Base-by-base conservation (phyloP, 2,329 filamentous ascomycete genomes). In the Sporothrix inflata region DNA sequence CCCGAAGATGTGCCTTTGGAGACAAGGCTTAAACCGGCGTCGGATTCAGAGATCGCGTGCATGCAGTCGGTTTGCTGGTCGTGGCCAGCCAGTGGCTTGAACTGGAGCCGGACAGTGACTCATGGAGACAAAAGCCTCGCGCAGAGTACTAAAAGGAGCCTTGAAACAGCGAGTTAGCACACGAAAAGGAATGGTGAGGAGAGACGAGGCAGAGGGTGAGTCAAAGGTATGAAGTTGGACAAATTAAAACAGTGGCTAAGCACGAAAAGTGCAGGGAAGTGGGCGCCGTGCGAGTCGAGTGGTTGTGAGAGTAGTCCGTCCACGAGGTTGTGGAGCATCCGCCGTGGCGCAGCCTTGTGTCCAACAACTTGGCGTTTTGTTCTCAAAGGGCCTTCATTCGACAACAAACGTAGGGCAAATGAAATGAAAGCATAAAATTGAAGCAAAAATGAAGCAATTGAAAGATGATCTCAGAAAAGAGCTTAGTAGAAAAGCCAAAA, bases 91-190 rank as follows among this genome's bases (percentile, higher is more conserved):
- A 9, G 38, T 65, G 60, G 38, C 60, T 65, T 42, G 21, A n/a
- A 12, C 5, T 42, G 42, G 38, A 16, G 49, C 70, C 70, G 70
- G 70, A 16, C 38, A 71, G 49, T 71, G 70, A 71, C 70, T 71
- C 70, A 71, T n/a, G 38, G 61, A 67, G 21, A 21, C 1, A 30
- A 42, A 24, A 12, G 21, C 57, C 49, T 71, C 40, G 49, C 61
- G 34, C 21, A 19, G 24, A 47, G 60, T 42, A 2, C 21, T 65
- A 6, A 14, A 65, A 30, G 9, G 24, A 49, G 16, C 24, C 7
- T 34, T 34, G 61, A 40, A 67, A 6, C 27, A 40, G 16, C 42
- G 3, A 42, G 16, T 34, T n/a, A 34, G 16, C 21, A 34, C 63
- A 9, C 9, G 8, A 53, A 40, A 6, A n/a, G 8, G 21, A 27